Evolutionary conservation across 2,329 filamentous ascomycete genomes (phyloP).

Genomic region (Phyllachora maydis): DNA sequence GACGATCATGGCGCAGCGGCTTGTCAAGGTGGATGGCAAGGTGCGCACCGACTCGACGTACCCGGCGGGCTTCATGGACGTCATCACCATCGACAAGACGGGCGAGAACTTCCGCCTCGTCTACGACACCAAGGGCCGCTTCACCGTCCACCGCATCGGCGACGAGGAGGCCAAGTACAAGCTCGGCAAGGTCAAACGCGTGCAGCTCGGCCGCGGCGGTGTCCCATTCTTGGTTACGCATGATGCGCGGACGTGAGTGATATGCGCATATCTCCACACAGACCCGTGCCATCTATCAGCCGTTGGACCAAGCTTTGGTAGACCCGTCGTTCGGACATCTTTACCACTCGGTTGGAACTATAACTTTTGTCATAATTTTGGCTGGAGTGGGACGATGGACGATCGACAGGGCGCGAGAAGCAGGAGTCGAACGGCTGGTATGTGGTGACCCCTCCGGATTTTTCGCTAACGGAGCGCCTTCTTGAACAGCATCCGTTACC

Average conservation of each 20-base stretch:
- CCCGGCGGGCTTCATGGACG: slow-evolving; percentile 98
- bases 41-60: slow-evolving; percentile 97
- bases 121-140: slow-evolving; percentile 99
- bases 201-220: slow-evolving; percentile 97
- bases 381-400: too few species aligned
- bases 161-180: slow-evolving; percentile 99
- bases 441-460: slow-evolving; percentile 15
- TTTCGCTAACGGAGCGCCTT: slow-evolving; percentile 18
- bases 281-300: slow-evolving; percentile 99
- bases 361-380: slow-evolving; percentile 1
- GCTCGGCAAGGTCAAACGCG: slow-evolving; percentile 99
- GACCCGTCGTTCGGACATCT: slow-evolving; percentile 14
- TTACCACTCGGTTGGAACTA: too few species aligned
- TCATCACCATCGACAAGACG: slow-evolving; percentile 98
- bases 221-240: slow-evolving; percentile 99
- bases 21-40: slow-evolving; percentile 99
- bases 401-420: slow-evolving; percentile 12
- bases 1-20: slow-evolving; percentile 97
- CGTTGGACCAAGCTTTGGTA: slow-evolving; percentile 99
- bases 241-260: slow-evolving; percentile 99
- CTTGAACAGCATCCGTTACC: slow-evolving; percentile 95
- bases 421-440: slow-evolving; percentile 32
- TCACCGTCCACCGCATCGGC: slow-evolving; percentile 99
- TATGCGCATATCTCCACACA: too few species aligned
- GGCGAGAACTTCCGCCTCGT: slow-evolving; percentile 99